These are phyloP conservation scores for Sclerotinia nivalis DNA, from an alignment of 2,329 filamentous ascomycete genomes.

Conservation along the genomic window DNA sequence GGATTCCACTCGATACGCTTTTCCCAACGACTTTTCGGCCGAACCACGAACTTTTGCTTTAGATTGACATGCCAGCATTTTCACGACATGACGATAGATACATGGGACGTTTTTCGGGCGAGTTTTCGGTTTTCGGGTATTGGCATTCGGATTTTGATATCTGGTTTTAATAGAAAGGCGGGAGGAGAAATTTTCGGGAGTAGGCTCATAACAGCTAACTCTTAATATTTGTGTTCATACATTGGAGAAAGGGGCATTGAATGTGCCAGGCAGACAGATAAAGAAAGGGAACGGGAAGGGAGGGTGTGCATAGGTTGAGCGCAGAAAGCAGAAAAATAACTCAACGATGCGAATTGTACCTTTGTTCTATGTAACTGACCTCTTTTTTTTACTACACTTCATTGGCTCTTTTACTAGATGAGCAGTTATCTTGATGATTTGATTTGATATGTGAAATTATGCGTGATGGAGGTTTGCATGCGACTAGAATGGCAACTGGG, in stretches of 20 bases:
- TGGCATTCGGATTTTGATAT: constrained; percentile 16
- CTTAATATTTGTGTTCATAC: constrained; percentile 19
- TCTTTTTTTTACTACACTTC: constrained; percentile 21
- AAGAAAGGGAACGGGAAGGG: constrained; percentile 7
- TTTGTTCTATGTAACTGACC: constrained; percentile 26
- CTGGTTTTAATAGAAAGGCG: constrained; percentile 14
- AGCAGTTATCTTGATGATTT: constrained; percentile 4
- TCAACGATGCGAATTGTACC: constrained; percentile 25
- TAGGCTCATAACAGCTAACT: constrained; percentile 2
- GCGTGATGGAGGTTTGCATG: not conserved
- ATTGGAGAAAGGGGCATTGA: constrained; percentile 12
- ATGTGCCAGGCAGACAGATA: constrained; percentile 20
- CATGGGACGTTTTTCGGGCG: constrained; percentile 19
- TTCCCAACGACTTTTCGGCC: constrained; percentile 19
- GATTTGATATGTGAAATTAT: constrained; percentile 4
- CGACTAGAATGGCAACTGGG: not conserved
- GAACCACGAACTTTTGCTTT: constrained; percentile 20
- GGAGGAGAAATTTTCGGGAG: constrained; percentile 6
- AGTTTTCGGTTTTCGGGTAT: constrained; percentile 18
- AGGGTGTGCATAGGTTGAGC: constrained; percentile 13
- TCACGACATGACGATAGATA: constrained; percentile 24
- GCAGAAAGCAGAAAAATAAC: constrained; percentile 22
- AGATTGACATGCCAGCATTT: constrained; percentile 22
- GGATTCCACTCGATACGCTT: constrained; percentile 14
- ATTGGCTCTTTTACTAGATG: constrained; percentile 12